Base-by-base conservation (phyloP, 192 early-diverging fungal genomes). In the Martensiomyces pterosporus region DNA sequence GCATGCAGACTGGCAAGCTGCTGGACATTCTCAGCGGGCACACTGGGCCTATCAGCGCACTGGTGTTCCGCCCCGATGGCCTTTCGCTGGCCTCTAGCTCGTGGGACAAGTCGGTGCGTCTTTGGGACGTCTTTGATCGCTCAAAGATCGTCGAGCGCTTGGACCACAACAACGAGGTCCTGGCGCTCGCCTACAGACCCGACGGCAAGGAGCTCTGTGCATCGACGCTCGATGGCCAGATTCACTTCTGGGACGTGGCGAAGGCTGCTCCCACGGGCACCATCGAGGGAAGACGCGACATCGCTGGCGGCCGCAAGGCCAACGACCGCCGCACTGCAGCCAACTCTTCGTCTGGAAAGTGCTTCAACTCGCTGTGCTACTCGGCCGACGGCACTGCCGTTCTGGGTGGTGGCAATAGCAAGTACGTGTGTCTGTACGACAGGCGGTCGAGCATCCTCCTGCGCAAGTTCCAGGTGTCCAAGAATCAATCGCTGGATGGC, bases 1-100 rank as follows among this genome's bases (percentile, higher is more conserved):
- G 89, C 45, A 91, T 99, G 54, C 94, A 98, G 61, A 99, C 94
- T 0, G 97, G 97, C n/a, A 91, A 94, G 56, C 75, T 98, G 36
- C 72, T 99, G 18, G 97, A 99, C 60, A 87, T 97, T 43, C 71
- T 96, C 17, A 77, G 82, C 24, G 97, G 95, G 2, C 97, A 99
- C 60, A 84, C 89, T 54, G 97, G 86, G 1, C 95, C 97, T 1
- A 81, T 99, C 38, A 86, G 85, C 46, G 64, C 69, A 4, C 70
- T 99, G 40, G 80, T 80, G 0, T 99, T 99, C 69, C 90, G 88
- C 24, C 87, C 90, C 4, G 76, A 83, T 32, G 90, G 90, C 13
- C 78, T 89, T 34, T 62, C 79, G 13, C 69, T 99, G 19, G 90
- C 86, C 0, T 90, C 90, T 6, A 82, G 85, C 15, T 92, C 92